These are phyloP conservation scores for Phialophora tarda DNA, from an alignment of 2,329 filamentous ascomycete species.

Conservation along the genomic window DNA sequence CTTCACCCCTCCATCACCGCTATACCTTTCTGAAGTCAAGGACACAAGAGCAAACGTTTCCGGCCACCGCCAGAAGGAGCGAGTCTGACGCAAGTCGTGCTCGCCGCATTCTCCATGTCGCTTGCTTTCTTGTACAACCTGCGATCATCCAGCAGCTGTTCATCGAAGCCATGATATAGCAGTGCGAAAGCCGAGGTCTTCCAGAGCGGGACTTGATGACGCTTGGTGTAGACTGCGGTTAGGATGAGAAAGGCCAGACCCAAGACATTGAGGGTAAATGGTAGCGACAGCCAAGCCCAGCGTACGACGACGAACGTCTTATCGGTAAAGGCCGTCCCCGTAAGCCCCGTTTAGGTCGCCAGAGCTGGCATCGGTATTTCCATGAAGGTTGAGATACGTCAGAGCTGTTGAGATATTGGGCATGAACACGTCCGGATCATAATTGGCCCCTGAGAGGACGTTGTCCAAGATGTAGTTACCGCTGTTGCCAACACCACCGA, in stretches of 20 bases:
- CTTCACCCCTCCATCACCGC: background rate
- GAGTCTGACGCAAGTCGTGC: background rate
- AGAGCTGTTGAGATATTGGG: conserved; percentile 7
- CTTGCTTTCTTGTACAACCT: conserved; percentile 1
- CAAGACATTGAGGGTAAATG: background rate
- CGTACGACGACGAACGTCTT: conserved; percentile 7
- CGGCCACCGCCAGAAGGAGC: background rate
- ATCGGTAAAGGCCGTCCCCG: conserved; percentile 2
- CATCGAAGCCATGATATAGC: conserved; percentile 7
- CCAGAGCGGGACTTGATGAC: background rate
- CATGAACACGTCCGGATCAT: conserved; percentile 1
- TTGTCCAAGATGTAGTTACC: conserved; percentile 11
- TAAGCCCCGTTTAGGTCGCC: background rate
- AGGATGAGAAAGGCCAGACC: conserved; percentile 1
- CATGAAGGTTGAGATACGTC: conserved; percentile 3
- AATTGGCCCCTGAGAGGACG: background rate
- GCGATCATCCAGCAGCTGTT: background rate
- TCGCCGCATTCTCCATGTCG: conserved; percentile 9
- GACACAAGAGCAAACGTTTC: background rate
- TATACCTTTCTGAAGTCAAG: background rate
- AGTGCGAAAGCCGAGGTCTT: conserved; percentile 10
- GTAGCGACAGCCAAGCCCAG: conserved; percentile 4
- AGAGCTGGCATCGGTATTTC: background rate
- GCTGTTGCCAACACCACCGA: background rate
- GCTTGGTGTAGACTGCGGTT: background rate